Conservation (phyloP, 306 rosid genomes). For the Malus sylvestris region DNA sequence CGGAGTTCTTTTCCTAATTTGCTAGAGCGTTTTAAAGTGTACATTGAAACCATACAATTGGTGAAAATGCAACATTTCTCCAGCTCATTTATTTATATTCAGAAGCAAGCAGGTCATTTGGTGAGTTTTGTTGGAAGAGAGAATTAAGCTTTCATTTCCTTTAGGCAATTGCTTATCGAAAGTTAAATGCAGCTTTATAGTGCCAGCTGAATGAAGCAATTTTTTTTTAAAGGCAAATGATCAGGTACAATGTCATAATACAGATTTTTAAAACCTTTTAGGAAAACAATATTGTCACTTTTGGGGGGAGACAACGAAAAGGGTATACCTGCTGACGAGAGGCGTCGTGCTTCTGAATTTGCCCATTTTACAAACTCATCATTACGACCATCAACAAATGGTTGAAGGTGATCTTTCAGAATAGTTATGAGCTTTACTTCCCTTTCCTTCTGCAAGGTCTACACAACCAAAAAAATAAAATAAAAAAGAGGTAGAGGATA, state of each 20-base stretch:
- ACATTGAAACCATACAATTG: background rate
- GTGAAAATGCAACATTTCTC: background rate
- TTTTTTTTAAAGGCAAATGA: background rate
- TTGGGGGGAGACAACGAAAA: slow-evolving; percentile 7
- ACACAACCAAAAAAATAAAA: background rate
- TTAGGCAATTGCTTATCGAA: background rate
- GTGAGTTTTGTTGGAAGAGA: background rate
- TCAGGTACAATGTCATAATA: background rate
- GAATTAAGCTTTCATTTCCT: background rate
- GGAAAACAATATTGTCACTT: background rate
- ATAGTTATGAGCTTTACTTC: slow-evolving; percentile 48
- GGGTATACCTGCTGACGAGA: slow-evolving; percentile 64
- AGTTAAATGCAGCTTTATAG: background rate
- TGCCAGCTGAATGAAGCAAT: background rate
- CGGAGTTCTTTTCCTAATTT: no score
- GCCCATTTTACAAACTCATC: slow-evolving; percentile 77
- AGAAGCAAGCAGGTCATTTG: background rate
- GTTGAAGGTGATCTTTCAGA: slow-evolving; percentile 64
- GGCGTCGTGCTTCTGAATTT: slow-evolving; percentile 59
- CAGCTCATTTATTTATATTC: background rate
- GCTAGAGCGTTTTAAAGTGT: background rate
- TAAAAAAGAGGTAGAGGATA: slow-evolving; percentile 3
- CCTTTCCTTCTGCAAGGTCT: slow-evolving; percentile 82
- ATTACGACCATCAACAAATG: slow-evolving; percentile 51
- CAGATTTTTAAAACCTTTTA: background rate